These are phyloP conservation scores for Xerocomellus chrysenteron DNA, from an alignment of 768 basidiomycete species.

Conservation along the genomic window DNA sequence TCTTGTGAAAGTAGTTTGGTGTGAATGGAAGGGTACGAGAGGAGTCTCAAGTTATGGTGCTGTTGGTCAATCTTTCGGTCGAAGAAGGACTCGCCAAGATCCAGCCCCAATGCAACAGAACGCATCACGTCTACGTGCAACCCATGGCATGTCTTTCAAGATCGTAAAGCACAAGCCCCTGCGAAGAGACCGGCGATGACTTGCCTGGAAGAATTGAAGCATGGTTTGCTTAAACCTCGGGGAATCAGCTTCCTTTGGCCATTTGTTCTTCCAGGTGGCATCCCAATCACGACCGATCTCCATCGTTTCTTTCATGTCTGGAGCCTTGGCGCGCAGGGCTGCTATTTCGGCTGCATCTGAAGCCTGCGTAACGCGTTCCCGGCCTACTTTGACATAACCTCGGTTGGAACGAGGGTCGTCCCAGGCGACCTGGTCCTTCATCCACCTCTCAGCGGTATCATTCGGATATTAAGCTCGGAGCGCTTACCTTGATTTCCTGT, in stretches of 20 bases:
- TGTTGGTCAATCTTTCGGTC: slow-evolving; percentile 73
- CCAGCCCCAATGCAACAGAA: slow-evolving; percentile 80
- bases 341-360: slow-evolving; percentile 72
- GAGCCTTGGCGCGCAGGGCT: slow-evolving; percentile 66
- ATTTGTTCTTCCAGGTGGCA: slow-evolving; percentile 71
- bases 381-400: slow-evolving; percentile 77
- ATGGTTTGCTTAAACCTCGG: slow-evolving; percentile 72
- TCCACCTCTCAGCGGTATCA: neutral
- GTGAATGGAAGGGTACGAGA: slow-evolving; percentile 80
- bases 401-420: slow-evolving; percentile 83
- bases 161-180: slow-evolving; percentile 2
- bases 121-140: slow-evolving; percentile 76
- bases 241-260: slow-evolving; percentile 64
- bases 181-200: slow-evolving; percentile 12
- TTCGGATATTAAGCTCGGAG: neutral
- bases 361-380: slow-evolving; percentile 80
- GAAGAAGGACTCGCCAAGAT: slow-evolving; percentile 72
- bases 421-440: slow-evolving; percentile 67
- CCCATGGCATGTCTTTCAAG: slow-evolving; percentile 65
- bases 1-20: slow-evolving; percentile 53
- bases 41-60: slow-evolving; percentile 75
- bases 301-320: slow-evolving; percentile 84
- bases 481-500: slow-evolving; percentile 53
- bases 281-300: slow-evolving; percentile 90
- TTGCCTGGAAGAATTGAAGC: slow-evolving; percentile 71